phyloP scores from a whole-genome alignment of 129 eudicot species.

The Artemisia argyi region DNA sequence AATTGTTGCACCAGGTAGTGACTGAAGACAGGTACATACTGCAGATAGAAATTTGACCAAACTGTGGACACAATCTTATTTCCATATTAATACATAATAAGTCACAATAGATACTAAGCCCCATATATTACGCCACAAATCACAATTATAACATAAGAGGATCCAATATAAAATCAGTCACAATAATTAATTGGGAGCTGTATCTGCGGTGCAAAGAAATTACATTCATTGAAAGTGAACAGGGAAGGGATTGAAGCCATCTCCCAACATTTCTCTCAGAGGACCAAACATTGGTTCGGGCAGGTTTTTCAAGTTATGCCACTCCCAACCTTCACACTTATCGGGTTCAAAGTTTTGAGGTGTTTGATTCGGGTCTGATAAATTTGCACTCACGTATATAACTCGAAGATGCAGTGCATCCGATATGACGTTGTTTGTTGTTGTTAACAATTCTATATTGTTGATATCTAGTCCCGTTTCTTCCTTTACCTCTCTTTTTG shows the following conservation, averaged over 20 bases:
- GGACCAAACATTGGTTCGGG: conserved; percentile 65
- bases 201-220: neutral
- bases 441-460: conserved; percentile 55
- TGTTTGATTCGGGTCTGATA: conserved; percentile 44
- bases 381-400: conserved; percentile 61
- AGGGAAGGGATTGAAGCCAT: conserved; percentile 60
- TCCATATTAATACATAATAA: too few relatives aligned
- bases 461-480: conserved; percentile 75
- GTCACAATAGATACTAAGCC: too few relatives aligned
- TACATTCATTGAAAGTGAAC: conserved; percentile 6
- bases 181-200: too few relatives aligned
- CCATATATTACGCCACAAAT: too few relatives aligned
- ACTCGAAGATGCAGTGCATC: conserved; percentile 41
- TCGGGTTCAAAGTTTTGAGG: conserved; percentile 77
- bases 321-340: conserved; percentile 87
- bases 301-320: conserved; percentile 67
- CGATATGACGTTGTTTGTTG: conserved; percentile 38
- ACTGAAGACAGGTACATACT: too few relatives aligned
- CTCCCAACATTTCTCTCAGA: conserved; percentile 35
- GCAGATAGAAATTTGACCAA: too few relatives aligned
- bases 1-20: too few relatives aligned
- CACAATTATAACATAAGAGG: too few relatives aligned
- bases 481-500: conserved; percentile 82
- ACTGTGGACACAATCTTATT: too few relatives aligned
- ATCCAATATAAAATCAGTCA: too few relatives aligned